Evolutionary conservation across 116 monocot species (phyloP), one percentile per base, ranked within the genome.

Genomic region (Iris pallida): DNA sequence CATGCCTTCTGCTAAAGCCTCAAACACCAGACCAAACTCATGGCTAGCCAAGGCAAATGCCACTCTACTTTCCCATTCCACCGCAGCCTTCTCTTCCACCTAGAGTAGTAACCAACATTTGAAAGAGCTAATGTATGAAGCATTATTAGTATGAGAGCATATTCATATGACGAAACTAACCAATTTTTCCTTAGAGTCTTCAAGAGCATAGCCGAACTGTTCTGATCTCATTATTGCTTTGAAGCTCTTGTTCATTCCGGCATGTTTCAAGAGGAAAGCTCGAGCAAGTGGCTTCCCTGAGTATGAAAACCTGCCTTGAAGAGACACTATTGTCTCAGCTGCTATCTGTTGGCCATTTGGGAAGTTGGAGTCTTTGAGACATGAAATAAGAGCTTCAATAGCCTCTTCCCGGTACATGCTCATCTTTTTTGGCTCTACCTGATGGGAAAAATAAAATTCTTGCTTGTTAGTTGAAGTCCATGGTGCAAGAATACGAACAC

Each of bases 391-490:
- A 59, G 78, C 53, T 63, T 86, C 85, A 14, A 86, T 57, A 0
- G 85, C 85, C 57, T 86, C 85, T 74, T 86, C 85, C 48, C 81
- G 78, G 19, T 81, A 86, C 19, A 86, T 70, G 45, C 85, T 86
- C 41, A 79, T 76, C 71, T 75, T 81, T 69, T 76, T 78, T 63
- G 85, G 85, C 51, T 86, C 85, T 49, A 71, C 69, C 85, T 85
- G 68, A 58, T 64, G 19, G 10, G 16, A 16, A 8, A 71, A 45
- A 30, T 30, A 30, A 30, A 30, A 30, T 30, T 3, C 3, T 30
- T 0, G 30, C 3, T 30, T 30, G 30, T 30, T 30, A 30, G 0
- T 30, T 30, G 3, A 30, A 30, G 30, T 30, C 30, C 30, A 30
- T 30, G 30, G 30, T 30, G 30, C 30, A 30, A 0, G 30, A 30